Evolutionary conservation across 1,284 basidiomycete species (phyloP).

Genomic region (Chiua sp.): DNA sequence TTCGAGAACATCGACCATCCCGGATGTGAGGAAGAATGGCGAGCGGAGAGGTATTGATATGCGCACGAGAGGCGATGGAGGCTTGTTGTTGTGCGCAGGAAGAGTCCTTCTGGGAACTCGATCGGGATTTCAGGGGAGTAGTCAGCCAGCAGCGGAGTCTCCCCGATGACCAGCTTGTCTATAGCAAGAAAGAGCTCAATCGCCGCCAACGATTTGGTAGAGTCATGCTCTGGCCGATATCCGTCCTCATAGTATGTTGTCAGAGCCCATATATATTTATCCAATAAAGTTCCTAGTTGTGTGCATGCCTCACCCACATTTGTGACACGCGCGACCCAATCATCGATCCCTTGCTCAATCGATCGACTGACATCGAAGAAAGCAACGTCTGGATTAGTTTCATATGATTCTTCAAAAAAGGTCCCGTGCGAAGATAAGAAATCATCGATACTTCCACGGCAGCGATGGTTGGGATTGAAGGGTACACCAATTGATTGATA

Average conservation of each 20-base stretch:
- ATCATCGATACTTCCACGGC: slow-evolving; percentile 13
- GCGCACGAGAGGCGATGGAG: slow-evolving; percentile 35
- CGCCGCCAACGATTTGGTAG: slow-evolving; percentile 48
- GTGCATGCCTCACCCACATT: neutral
- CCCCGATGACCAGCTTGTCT: slow-evolving; percentile 41
- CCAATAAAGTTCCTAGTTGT: slow-evolving; percentile 19
- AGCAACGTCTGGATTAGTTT: slow-evolving; percentile 18
- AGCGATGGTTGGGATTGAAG: slow-evolving; percentile 17
- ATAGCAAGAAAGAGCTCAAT: slow-evolving; percentile 51
- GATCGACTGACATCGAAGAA: slow-evolving; percentile 40
- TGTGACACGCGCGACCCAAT: slow-evolving; percentile 30
- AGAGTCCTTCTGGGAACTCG: slow-evolving; percentile 41
- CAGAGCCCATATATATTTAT: slow-evolving; percentile 25
- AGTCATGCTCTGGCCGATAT: slow-evolving; percentile 19
- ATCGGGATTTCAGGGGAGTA: slow-evolving; percentile 52
- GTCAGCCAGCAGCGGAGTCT: slow-evolving; percentile 41
- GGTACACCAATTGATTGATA: neutral
- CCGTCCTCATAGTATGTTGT: too few species aligned
- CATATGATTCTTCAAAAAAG: slow-evolving; percentile 13
- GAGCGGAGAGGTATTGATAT: slow-evolving; percentile 36
- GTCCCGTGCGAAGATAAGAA: slow-evolving; percentile 17
- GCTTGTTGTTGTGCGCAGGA: slow-evolving; percentile 39
- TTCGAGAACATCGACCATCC: slow-evolving; percentile 31
- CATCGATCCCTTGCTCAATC: slow-evolving; percentile 32
- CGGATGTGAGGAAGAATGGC: slow-evolving; percentile 20